Evolutionary conservation across 768 basidiomycete genomes (phyloP).

Genomic region (Mycena sanguinolenta): DNA sequence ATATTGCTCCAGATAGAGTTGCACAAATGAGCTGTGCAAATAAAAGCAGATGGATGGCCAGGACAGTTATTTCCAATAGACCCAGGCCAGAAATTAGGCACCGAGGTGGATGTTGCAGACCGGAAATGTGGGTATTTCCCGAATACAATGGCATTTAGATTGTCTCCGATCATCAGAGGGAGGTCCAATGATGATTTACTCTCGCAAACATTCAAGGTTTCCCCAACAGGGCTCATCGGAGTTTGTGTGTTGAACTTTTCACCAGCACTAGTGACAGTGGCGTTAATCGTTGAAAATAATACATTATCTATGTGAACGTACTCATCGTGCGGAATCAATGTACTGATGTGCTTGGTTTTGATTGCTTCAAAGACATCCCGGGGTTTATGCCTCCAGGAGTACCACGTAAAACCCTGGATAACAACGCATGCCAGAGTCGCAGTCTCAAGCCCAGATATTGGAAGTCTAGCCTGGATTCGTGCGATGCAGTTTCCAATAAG

Average conservation of each 20-base stretch:
- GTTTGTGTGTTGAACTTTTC: background rate
- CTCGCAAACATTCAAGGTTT: too few species aligned
- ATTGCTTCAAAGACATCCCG: background rate
- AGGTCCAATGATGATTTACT: background rate
- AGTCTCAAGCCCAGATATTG: too few species aligned
- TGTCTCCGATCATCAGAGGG: background rate
- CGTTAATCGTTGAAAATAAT: too few species aligned
- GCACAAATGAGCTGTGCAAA: too few species aligned
- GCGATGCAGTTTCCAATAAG: too few species aligned
- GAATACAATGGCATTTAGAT: too few species aligned
- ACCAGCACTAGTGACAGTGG: too few species aligned
- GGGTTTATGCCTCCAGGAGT: background rate
- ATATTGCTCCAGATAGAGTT: too few species aligned
- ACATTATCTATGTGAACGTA: background rate
- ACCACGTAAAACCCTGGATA: background rate
- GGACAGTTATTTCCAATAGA: too few species aligned
- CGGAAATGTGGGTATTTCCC: background rate
- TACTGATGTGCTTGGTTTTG: background rate
- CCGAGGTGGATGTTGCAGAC: background rate
- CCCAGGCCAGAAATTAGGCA: too few species aligned
- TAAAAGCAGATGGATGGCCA: background rate
- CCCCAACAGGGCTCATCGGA: too few species aligned
- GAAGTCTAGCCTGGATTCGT: too few species aligned
- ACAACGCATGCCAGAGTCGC: background rate
- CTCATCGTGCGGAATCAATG: background rate